Base-by-base conservation (phyloP, 108 stramenopile species). In the Stephanodiscus triporus region DNA sequence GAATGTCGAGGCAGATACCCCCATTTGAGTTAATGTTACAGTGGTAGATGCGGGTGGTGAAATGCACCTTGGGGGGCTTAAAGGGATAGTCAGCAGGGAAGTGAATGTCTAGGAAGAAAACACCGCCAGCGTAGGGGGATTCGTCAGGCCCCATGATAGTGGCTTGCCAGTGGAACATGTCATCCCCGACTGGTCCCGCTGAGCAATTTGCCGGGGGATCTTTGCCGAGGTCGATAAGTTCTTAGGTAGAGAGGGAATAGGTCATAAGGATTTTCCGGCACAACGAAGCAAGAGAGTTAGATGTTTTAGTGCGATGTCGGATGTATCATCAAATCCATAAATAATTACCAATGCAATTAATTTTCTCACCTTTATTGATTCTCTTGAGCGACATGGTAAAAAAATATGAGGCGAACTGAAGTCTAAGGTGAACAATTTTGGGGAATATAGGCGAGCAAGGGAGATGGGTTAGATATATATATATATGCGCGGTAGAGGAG, bases 171-270 rank as follows among this genome's bases (percentile, higher is more conserved):
- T 97, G 96, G 81, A 96, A 97, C 89, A 98, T 94, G 57, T 98
- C 97, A 74, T 99, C 97, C 58, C 97, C 97, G 43, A 99, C 97
- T n/a, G 99, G 99, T 47, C 99, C 99, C 24, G 99, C 99, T 51
- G 93, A 95, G 87, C 99, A 99, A 81, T 99, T 99, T 13, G 98
- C 96, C 37, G 99, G 99, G 26, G 99, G 99, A 78, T 99, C 99
- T 75, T 95, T 95, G 32, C 98, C 97, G 49, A 99, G 85, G 68
- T 99, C 99, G 68, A 92, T 86, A 59, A 99, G 88, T 87, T 99
- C 99, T 93, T 70, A 20, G 19, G 43, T 2, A 20, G 30, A 22
- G 22, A 36, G 6, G 32, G 13, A 55, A 45, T 50, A 16, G 7
- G 20, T 65, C 13, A 67, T 34, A 13, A 32, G n/a, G 8, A 22